Conservation (phyloP, 2,329 filamentous ascomycete genomes). For the Falciphora oryzae region DNA sequence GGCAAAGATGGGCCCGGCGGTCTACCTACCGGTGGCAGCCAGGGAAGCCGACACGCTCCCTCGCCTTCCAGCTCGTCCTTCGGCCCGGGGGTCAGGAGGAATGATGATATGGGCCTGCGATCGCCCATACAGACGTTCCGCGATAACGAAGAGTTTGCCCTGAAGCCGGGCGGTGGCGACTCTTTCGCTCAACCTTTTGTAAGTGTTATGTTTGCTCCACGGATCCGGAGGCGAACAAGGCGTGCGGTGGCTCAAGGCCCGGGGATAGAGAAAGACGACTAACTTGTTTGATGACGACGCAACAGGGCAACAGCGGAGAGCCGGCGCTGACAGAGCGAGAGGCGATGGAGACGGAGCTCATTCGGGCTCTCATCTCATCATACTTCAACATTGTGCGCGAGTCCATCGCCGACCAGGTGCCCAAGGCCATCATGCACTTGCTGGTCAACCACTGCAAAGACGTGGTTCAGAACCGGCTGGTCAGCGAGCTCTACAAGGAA, state of each 20-base stretch:
- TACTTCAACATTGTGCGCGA: constrained; percentile 99
- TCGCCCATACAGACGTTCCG: constrained; percentile 34
- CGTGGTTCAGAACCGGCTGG: constrained; percentile 92
- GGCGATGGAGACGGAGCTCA: constrained; percentile 94
- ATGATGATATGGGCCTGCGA: constrained; percentile 53
- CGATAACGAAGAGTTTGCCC: constrained; percentile 9
- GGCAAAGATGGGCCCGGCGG: constrained; percentile 73
- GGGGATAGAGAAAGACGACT: neutral
- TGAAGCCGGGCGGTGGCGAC: constrained; percentile 26
- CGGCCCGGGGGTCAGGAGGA: constrained; percentile 74
- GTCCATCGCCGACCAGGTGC: constrained; percentile 96
- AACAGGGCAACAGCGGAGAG: constrained; percentile 58
- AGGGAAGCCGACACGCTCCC: constrained; percentile 62
- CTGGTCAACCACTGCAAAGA: constrained; percentile 98
- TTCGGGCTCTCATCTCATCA: constrained; percentile 90
- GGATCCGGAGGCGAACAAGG: neutral
- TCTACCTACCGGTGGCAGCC: constrained; percentile 36
- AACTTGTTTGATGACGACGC: neutral
- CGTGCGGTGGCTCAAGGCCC: too few species aligned
- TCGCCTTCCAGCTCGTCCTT: constrained; percentile 76
- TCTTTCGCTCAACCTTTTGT: constrained; percentile 52
- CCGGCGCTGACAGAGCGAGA: constrained; percentile 92
- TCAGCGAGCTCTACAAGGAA: constrained; percentile 94
- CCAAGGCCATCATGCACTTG: constrained; percentile 98
- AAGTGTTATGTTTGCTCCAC: constrained; percentile 31